Percentiles rank a stretch among this genome's conserved stretches.
Conservation (phyloP, 176 grass and related monocot genomes). For the Musa beccarii region DNA sequence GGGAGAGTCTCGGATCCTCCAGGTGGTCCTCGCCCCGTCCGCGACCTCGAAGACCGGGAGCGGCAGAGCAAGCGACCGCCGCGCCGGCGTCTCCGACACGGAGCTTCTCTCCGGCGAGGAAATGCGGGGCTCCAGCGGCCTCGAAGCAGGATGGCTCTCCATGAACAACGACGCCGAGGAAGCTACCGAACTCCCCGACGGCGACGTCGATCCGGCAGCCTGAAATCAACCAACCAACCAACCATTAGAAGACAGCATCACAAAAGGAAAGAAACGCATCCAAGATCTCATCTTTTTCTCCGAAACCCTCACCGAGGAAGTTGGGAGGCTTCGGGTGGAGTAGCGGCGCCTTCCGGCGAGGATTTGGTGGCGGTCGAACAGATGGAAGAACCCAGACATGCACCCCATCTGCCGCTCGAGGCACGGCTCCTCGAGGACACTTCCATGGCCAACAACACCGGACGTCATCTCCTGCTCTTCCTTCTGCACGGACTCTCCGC, state of each 20-base stretch:
- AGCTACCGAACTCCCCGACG: conserved; percentile 64
- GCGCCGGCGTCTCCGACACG: background rate
- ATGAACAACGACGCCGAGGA: conserved; percentile 28
- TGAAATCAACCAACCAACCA: conserved; percentile 5
- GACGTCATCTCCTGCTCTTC: background rate
- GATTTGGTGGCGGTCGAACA: conserved; percentile 62
- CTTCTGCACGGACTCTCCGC: background rate
- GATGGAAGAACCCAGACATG: conserved; percentile 66
- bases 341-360: conserved; percentile 4
- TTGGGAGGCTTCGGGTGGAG: background rate
- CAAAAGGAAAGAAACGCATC: background rate
- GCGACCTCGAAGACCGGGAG: conserved; percentile 15
- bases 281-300: background rate
- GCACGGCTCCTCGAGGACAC: conserved; percentile 22
- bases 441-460: conserved; percentile 18
- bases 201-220: conserved; percentile 49
- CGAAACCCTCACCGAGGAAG: background rate
- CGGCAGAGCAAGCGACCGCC: conserved; percentile 47
- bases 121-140: conserved; percentile 29
- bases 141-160: conserved; percentile 12
- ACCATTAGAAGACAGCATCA: background rate
- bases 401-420: conserved; percentile 57
- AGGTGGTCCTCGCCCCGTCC: conserved; percentile 3
- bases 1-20: conserved; percentile 40
- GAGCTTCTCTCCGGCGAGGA: background rate